Conservation (phyloP, 129 eudicot species). For the Artemisia argyi region DNA sequence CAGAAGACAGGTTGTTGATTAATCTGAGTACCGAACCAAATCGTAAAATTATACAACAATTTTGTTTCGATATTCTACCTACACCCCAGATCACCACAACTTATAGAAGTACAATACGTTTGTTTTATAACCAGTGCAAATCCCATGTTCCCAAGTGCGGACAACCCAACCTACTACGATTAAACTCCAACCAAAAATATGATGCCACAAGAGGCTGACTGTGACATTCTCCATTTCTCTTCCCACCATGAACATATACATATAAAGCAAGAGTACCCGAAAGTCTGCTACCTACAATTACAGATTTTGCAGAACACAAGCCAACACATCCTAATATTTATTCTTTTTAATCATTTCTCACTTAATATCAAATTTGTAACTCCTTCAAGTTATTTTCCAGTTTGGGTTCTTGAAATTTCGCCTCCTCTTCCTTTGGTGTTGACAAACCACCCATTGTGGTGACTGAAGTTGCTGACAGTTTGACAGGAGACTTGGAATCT, state of each 20-base stretch:
- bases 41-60: conserved; percentile 30
- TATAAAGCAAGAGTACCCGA: conserved; percentile 28
- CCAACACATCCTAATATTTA: background rate
- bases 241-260: conserved; percentile 17
- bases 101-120: background rate
- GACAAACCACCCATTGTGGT: background rate
- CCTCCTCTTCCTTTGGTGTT: conserved; percentile 28
- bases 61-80: conserved; percentile 21
- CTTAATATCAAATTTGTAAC: conserved; percentile 35
- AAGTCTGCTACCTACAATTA: conserved; percentile 15
- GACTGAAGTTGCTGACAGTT: background rate
- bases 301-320: conserved; percentile 15
- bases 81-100: conserved; percentile 13
- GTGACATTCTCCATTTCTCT: conserved; percentile 10
- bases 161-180: conserved; percentile 15
- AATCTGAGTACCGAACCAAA: conserved; percentile 14
- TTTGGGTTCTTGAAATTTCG: conserved; percentile 12
- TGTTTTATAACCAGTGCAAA: conserved; percentile 8
- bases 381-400: conserved; percentile 42
- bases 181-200: conserved; percentile 19
- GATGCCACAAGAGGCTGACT: conserved; percentile 9
- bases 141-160: conserved; percentile 16
- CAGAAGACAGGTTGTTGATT: conserved; percentile 2
- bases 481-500: conserved; percentile 20
- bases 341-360: conserved; percentile 1